A percentile compares a stretch with the other conserved stretches of the same genome.
Conservation (phyloP, 371 early-diverging fungal species). For the Apophysomyces ossiformis region DNA sequence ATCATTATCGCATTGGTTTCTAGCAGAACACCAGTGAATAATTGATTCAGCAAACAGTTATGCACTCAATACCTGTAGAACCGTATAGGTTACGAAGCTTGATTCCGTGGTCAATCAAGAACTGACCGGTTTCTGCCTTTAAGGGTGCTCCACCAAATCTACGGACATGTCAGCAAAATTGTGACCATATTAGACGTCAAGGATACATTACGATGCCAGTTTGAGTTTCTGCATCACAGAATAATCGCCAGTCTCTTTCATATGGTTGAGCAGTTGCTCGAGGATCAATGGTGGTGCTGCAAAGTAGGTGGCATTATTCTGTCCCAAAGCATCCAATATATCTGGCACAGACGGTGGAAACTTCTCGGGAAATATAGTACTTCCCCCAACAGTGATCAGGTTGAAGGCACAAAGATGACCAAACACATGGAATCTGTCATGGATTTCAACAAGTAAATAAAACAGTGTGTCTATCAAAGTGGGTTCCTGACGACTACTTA, state of each 20-base stretch:
- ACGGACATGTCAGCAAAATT: neutral
- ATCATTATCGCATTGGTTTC: slow-evolving; percentile 5
- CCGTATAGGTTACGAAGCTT: slow-evolving; percentile 22
- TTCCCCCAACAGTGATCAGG: slow-evolving; percentile 9
- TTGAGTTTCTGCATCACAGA: slow-evolving; percentile 3
- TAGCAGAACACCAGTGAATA: neutral
- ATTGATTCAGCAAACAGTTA: neutral
- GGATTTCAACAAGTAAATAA: neutral
- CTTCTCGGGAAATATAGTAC: slow-evolving; percentile 1
- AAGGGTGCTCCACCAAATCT: slow-evolving; percentile 21
- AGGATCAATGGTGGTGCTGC: slow-evolving; percentile 13
- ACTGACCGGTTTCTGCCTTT: slow-evolving; percentile 7
- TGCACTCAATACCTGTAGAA: slow-evolving; percentile 15
- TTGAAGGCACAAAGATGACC: slow-evolving; percentile 12
- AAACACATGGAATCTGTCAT: slow-evolving; percentile 19
- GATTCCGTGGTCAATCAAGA: slow-evolving; percentile 6
- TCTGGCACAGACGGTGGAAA: slow-evolving; percentile 14
- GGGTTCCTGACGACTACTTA: neutral
- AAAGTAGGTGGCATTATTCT: slow-evolving; percentile 2
- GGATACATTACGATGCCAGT: slow-evolving; percentile 1
- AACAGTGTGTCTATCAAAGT: neutral
- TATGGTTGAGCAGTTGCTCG: slow-evolving; percentile 14
- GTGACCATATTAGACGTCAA: neutral
- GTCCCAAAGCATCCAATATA: neutral
- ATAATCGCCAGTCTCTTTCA: slow-evolving; percentile 11